A percentile compares a stretch with the other conserved stretches of the same genome.
phyloP scores from a whole-genome alignment of 1,284 basidiomycete genomes.

The Termitomyces sp. region DNA sequence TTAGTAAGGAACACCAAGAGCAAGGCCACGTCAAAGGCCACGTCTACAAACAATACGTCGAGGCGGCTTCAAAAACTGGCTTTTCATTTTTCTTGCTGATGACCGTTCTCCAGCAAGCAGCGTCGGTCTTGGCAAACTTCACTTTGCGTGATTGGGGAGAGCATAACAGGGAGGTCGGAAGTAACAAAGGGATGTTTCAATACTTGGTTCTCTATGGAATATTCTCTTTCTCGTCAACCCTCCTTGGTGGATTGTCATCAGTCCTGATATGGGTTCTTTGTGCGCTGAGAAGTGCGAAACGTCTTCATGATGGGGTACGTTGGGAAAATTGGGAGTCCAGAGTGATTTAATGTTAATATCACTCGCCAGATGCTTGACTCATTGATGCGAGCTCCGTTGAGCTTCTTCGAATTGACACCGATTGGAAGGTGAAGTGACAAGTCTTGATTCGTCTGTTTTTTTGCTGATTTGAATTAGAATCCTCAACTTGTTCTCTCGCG shows the following conservation, averaged over 20 bases:
- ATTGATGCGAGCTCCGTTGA: constrained; percentile 78
- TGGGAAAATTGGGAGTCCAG: constrained; percentile 13
- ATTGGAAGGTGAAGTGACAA: constrained; percentile 54
- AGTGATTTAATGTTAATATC: background rate
- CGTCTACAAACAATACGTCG: constrained; percentile 78
- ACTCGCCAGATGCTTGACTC: constrained; percentile 63
- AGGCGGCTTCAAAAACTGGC: constrained; percentile 72
- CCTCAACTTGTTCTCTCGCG: constrained; percentile 87
- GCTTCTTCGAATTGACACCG: constrained; percentile 85
- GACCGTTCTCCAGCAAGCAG: constrained; percentile 50
- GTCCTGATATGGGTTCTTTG: constrained; percentile 78
- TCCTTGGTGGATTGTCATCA: constrained; percentile 50
- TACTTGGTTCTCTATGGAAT: constrained; percentile 62
- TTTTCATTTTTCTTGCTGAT: constrained; percentile 64
- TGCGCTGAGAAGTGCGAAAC: constrained; percentile 68
- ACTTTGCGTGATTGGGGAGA: constrained; percentile 80
- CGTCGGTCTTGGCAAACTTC: constrained; percentile 57
- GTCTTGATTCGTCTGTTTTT: background rate
- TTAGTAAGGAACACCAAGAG: constrained; percentile 76
- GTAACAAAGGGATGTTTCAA: constrained; percentile 52
- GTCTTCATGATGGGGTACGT: constrained; percentile 72
- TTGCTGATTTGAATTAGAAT: constrained; percentile 40
- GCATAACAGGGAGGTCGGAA: constrained; percentile 59
- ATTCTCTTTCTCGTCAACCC: constrained; percentile 48
- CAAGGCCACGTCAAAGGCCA: constrained; percentile 76